These are phyloP conservation scores for Ceriops decandra DNA, from an alignment of 345 rosid genomes.

Conservation along the genomic window DNA sequence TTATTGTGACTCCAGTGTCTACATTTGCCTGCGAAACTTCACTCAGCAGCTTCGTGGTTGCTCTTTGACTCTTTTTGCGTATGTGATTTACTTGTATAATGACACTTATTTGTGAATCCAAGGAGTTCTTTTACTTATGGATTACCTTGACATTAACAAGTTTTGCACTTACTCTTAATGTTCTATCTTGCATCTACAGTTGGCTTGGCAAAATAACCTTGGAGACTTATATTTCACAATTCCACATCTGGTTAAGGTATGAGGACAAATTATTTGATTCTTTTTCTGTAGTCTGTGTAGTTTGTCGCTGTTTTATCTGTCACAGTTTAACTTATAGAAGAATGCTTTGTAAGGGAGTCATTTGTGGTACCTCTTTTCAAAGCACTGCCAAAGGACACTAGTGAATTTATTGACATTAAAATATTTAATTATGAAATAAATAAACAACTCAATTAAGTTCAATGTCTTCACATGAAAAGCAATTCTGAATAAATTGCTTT, in stretches of 20 bases:
- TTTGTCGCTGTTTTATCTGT: neutral
- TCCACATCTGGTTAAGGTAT: constrained; percentile 98
- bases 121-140: neutral
- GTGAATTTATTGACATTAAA: too few species aligned
- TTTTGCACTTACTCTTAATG: constrained; percentile 20
- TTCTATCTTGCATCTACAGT: constrained; percentile 29
- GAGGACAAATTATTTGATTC: constrained; percentile 16
- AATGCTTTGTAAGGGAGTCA: neutral
- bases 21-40: constrained; percentile 85
- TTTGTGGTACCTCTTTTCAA: neutral
- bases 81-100: constrained; percentile 29
- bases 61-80: constrained; percentile 85
- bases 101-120: neutral
- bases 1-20: constrained; percentile 52
- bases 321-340: neutral
- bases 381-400: too few species aligned
- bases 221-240: constrained; percentile 94
- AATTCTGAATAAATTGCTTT: neutral
- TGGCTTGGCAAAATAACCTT: constrained; percentile 96
- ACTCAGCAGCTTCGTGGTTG: constrained; percentile 72
- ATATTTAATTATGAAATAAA: too few species aligned
- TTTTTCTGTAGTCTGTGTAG: neutral
- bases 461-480: too few species aligned
- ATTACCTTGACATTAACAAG: neutral
- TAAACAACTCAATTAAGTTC: too few species aligned